Base-by-base conservation (phyloP, 441 rosid species). In the Erodium texanum region DNA sequence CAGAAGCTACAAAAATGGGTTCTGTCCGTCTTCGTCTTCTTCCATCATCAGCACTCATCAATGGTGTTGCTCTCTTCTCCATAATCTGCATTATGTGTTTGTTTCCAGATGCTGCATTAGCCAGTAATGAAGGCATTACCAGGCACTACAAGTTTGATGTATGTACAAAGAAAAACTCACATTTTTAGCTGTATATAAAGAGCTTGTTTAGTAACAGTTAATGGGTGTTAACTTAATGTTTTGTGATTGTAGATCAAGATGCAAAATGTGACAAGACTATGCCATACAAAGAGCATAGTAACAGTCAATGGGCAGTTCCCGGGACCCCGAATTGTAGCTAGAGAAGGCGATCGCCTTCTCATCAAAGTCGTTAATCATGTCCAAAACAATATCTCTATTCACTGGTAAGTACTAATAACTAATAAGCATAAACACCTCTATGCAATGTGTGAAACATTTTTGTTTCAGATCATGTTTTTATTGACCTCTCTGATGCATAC, bases 361-460 rank as follows among this genome's bases (percentile, higher is more conserved):
- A 72, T 89, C 32, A 82, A 85, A 58, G 92, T 87, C 29, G 84
- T 86, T 3, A 89, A 89, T 68, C 70, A 79, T 67, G 88, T 83
- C 3, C 82, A 80, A 68, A 81, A 85, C 73, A 89, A 89, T 80
- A 73, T 85, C 75, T 81, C 96, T 7, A 86, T 89, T 65, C 96
- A 87, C 34, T 84, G 92, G 89, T 83, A 84, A 41, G 50, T 41
- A 41, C 15, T 41, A 10, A 10, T 41, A 41, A 41, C 15, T 12
- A 41, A 0, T 1, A 10, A 10, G 3, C 4, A 34, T 34, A 34
- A 34, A 34, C 38, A 34, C 0, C 3, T 34, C 3, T 5, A 34
- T 34, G 38, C 7, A 34, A 34, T 2, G 38, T 1, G n/a, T 12
- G 14, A 2, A 0, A 11, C 14, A 5, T 32, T 41, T 41, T 41